Percentiles rank a stretch among this genome's conserved stretches.
Evolutionary conservation across 2,329 filamentous ascomycete species (phyloP).

Genomic region (Cladosporium halotolerans): DNA sequence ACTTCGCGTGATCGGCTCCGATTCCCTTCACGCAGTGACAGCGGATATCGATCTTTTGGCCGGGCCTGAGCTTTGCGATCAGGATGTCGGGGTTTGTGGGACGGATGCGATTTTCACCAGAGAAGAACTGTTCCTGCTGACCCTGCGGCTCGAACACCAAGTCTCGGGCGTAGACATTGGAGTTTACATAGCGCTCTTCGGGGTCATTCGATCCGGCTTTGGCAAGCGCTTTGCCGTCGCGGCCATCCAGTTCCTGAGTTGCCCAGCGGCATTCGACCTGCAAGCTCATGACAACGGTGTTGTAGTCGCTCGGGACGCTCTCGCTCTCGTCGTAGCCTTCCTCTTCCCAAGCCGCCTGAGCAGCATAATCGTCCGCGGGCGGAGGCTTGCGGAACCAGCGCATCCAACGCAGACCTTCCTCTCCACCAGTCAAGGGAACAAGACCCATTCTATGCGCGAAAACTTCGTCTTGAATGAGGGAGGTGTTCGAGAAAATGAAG

Average conservation of each 20-base stretch:
- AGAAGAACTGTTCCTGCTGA: constrained; percentile 61
- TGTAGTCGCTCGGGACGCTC: constrained; percentile 63
- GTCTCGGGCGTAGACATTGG: constrained; percentile 52
- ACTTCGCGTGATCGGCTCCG: constrained; percentile 92
- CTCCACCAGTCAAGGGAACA: constrained; percentile 76
- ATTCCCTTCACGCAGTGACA: constrained; percentile 95
- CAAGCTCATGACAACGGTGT: constrained; percentile 76
- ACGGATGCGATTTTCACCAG: constrained; percentile 54
- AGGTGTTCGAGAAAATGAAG: constrained; percentile 93
- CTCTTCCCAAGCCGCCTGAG: constrained; percentile 36
- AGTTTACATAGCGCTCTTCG: constrained; percentile 75
- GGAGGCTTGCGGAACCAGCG: constrained; percentile 72
- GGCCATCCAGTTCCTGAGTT: constrained; percentile 32
- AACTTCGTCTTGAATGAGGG: constrained; percentile 95
- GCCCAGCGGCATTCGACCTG: constrained; percentile 77
- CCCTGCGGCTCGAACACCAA: constrained; percentile 72
- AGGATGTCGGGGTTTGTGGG: constrained; percentile 88
- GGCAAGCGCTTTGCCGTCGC: constrained; percentile 50
- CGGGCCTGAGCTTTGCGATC: constrained; percentile 86
- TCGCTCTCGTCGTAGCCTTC: constrained; percentile 36
- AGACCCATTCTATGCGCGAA: constrained; percentile 84
- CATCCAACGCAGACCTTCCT: constrained; percentile 72
- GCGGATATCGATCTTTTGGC: constrained; percentile 76
- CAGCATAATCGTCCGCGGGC: constrained; percentile 49
- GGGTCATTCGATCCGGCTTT: constrained; percentile 71